These are phyloP conservation scores for Solanum habrochaites DNA, from an alignment of 257 asterid species.

Conservation along the genomic window DNA sequence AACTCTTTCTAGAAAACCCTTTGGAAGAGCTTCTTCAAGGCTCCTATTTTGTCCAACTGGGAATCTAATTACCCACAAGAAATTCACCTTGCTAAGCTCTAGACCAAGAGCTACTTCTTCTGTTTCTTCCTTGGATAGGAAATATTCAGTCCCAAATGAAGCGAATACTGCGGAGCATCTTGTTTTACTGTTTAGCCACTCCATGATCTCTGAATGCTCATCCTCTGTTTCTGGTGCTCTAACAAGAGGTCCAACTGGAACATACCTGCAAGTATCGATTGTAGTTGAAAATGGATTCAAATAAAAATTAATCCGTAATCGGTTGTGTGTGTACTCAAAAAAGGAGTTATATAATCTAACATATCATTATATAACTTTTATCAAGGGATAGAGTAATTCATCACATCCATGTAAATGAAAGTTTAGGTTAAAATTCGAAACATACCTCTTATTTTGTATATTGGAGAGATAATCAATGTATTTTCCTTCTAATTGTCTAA, in stretches of 20 bases:
- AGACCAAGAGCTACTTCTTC: slow-evolving; percentile 3
- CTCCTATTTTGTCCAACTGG: not conserved
- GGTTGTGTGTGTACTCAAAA: no score
- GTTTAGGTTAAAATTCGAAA: not conserved
- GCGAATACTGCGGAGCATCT: slow-evolving; percentile 7
- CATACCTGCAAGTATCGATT: not conserved
- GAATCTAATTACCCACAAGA: slow-evolving; percentile 20
- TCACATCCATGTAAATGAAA: no score
- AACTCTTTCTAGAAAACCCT: slow-evolving; percentile 10
- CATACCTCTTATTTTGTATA: not conserved
- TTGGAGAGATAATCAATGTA: not conserved
- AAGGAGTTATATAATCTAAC: no score
- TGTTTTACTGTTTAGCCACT: slow-evolving; percentile 3
- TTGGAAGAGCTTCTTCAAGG: slow-evolving; percentile 4
- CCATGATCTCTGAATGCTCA: not conserved
- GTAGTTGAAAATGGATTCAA: no score
- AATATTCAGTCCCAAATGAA: slow-evolving; percentile 17
- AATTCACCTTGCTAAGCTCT: slow-evolving; percentile 10
- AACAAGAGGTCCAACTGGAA: slow-evolving; percentile 12
- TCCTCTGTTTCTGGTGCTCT: not conserved
- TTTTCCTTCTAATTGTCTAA: slow-evolving; percentile 6
- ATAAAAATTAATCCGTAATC: no score
- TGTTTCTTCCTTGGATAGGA: slow-evolving; percentile 5
- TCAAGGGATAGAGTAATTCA: no score
- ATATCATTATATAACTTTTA: no score